Evolutionary conservation across 2,329 filamentous ascomycete genomes (phyloP).

Genomic region (Cordyceps fumosorosea): DNA sequence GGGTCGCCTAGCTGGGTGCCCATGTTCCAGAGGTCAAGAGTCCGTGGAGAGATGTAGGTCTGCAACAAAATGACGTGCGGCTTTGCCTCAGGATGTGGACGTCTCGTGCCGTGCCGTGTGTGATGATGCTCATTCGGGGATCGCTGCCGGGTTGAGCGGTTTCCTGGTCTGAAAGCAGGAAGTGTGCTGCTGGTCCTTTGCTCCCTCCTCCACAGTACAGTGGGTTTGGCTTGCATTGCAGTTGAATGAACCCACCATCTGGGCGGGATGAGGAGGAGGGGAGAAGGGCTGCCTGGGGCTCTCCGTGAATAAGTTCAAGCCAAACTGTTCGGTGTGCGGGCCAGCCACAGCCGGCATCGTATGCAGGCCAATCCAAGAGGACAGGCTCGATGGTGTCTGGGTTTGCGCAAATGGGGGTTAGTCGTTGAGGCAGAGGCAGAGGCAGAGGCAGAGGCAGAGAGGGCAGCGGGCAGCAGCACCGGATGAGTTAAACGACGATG

Average conservation of each 20-base stretch:
- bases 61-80: neutral
- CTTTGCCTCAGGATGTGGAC: too few relatives aligned
- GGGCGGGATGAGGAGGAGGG: neutral
- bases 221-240: neutral
- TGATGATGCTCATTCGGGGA: neutral
- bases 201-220: neutral
- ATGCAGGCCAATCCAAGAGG: neutral
- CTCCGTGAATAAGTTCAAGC: neutral
- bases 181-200: too few relatives aligned
- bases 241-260: neutral
- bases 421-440: neutral
- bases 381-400: neutral
- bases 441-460: neutral
- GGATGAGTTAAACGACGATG: neutral
- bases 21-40: neutral
- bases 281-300: neutral
- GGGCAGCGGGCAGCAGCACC: neutral
- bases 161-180: neutral
- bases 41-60: neutral
- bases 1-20: neutral
- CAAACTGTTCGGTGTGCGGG: neutral
- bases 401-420: neutral
- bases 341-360: neutral
- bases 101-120: neutral
- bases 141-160: neutral